Conservation (phyloP, 1,284 basidiomycete genomes). For the Hymenochaete sp. region DNA sequence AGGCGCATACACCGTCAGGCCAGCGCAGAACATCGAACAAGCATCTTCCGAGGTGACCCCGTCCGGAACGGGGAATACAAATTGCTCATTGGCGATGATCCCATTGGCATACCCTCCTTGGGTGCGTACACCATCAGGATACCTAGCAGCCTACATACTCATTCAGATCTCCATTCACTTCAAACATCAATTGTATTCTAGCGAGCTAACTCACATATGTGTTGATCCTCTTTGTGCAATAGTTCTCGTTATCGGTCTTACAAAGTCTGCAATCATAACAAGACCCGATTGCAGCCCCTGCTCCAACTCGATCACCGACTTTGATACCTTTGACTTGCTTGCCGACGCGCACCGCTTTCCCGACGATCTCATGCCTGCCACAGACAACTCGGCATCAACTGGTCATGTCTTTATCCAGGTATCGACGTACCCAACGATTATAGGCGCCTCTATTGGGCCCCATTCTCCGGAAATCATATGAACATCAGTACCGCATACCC, state of each 20-base stretch:
- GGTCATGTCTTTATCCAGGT: constrained; percentile 19
- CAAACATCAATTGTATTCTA: background rate
- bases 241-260: constrained; percentile 46
- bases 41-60: constrained; percentile 43
- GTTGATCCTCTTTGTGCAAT: constrained; percentile 31
- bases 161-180: constrained; percentile 3
- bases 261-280: constrained; percentile 48
- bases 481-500: constrained; percentile 25
- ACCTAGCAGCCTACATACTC: constrained; percentile 35
- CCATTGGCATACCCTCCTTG: constrained; percentile 59
- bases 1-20: constrained; percentile 60
- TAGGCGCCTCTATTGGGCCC: constrained; percentile 17
- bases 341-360: constrained; percentile 44
- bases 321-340: constrained; percentile 47
- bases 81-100: constrained; percentile 58
- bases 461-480: constrained; percentile 32
- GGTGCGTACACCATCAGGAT: constrained; percentile 44
- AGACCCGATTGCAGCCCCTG: constrained; percentile 50
- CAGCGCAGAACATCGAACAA: constrained; percentile 51
- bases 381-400: constrained; percentile 23
- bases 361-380: constrained; percentile 50
- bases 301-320: constrained; percentile 57
- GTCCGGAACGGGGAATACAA: constrained; percentile 64
- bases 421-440: constrained; percentile 29
- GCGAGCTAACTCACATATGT: constrained; percentile 27